These are phyloP conservation scores for Fusarium sp. DNA, from an alignment of 2,329 filamentous ascomycete species.

Conservation along the genomic window DNA sequence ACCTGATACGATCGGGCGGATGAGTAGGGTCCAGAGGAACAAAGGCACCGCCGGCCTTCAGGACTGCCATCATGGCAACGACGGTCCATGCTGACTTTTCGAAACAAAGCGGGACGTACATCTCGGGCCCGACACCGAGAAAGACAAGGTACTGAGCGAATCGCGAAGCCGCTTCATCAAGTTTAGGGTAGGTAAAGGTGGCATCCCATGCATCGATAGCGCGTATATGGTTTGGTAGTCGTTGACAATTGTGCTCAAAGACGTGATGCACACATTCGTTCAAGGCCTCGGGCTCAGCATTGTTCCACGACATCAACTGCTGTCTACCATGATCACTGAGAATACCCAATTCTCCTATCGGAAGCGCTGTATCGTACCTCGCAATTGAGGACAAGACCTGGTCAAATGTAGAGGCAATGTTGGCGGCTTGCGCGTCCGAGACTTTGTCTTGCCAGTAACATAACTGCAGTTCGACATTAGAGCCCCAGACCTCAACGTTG, in stretches of 20 bases:
- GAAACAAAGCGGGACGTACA: slow-evolving; percentile 48
- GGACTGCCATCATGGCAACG: slow-evolving; percentile 48
- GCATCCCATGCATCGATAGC: slow-evolving; percentile 60
- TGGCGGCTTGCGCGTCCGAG: slow-evolving; percentile 27
- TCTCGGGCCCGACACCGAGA: slow-evolving; percentile 42
- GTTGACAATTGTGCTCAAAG: slow-evolving; percentile 49
- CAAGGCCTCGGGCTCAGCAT: slow-evolving; percentile 2
- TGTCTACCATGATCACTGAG: slow-evolving; percentile 15
- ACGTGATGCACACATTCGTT: slow-evolving; percentile 53
- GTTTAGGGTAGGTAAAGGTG: slow-evolving; percentile 47
- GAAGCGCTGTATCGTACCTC: background rate
- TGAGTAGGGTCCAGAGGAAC: slow-evolving; percentile 50
- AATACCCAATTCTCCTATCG: slow-evolving; percentile 30
- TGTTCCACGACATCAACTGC: slow-evolving; percentile 43
- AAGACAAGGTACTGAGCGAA: slow-evolving; percentile 51
- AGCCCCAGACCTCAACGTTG: slow-evolving; percentile 38
- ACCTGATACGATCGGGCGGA: slow-evolving; percentile 42
- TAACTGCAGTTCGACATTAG: slow-evolving; percentile 25
- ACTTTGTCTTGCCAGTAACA: slow-evolving; percentile 40
- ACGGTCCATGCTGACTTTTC: slow-evolving; percentile 51
- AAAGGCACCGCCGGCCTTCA: slow-evolving; percentile 49
- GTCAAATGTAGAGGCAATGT: slow-evolving; percentile 32
- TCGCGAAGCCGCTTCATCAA: slow-evolving; percentile 35
- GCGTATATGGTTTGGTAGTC: slow-evolving; percentile 39
- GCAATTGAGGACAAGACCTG: slow-evolving; percentile 21